Percentiles rank a stretch among this genome's conserved stretches.
Evolutionary conservation across 2,329 filamentous ascomycete genomes (phyloP).

Genomic region (Aspergillus flavus): DNA sequence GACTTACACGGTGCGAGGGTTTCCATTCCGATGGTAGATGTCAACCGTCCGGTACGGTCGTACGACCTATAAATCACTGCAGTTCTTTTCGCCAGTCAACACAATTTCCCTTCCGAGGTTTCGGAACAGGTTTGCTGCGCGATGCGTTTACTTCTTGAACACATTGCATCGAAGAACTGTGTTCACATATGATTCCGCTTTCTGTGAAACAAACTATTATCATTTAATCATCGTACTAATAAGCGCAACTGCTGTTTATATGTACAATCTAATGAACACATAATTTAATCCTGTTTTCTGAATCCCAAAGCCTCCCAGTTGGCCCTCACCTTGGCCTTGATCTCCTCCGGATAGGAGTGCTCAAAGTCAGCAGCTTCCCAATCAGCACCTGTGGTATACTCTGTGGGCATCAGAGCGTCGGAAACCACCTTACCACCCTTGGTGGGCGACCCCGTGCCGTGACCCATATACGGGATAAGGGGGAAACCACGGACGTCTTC

Average conservation of each 20-base stretch:
- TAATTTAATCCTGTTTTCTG: slow-evolving; percentile 6
- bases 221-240: not conserved
- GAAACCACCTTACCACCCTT: slow-evolving; percentile 52
- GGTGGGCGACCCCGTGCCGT: slow-evolving; percentile 37
- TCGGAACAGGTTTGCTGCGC: not conserved
- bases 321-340: slow-evolving; percentile 42
- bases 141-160: not conserved
- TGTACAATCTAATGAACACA: not conserved
- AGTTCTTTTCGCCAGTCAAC: not conserved
- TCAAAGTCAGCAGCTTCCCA: slow-evolving; percentile 38
- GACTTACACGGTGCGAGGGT: not conserved
- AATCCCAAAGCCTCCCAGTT: slow-evolving; percentile 39
- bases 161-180: not conserved
- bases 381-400: slow-evolving; percentile 43
- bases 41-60: rapidly evolving
- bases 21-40: not conserved
- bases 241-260: not conserved
- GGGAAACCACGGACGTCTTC: slow-evolving; percentile 46
- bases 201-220: not conserved
- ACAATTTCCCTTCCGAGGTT: not conserved
- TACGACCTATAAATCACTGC: not conserved
- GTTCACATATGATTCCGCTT: not conserved
- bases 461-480: slow-evolving; percentile 52
- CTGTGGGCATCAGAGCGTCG: slow-evolving; percentile 46
- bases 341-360: slow-evolving; percentile 39